Evolutionary conservation across 2,329 filamentous ascomycete species (phyloP), one percentile per base, ranked within the genome.

Genomic region (Aspergillus novofumigatus): DNA sequence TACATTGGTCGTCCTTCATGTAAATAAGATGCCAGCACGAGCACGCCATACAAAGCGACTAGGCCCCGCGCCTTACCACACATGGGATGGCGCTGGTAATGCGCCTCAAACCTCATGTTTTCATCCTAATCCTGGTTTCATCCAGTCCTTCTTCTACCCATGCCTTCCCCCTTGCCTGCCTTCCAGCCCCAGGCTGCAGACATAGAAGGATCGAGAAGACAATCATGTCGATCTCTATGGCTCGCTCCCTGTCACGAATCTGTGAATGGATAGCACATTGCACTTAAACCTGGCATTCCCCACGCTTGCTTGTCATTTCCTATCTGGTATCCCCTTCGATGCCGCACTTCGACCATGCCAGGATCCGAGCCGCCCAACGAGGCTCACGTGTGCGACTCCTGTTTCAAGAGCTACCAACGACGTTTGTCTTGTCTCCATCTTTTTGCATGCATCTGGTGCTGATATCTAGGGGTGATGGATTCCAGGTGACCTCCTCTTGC

Each of bases 391-490:
- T 62, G 57, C 51, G 44, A 59, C 8, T 55, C 50, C 21, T 63
- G 60, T 52, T 49, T 44, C 47, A 66, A 64, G 53, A 57, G 54
- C 17, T 62, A 64, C 55, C 53, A 61, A 32, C 59, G 59, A 52
- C 63, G 62, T 63, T 53, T 7, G 60, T 20, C 41, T 44, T 25
- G 42, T 11, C 41, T 51, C 21, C 23, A 11, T 20, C 35, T n/a
- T 45, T 14, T 26, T 49, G 42, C 20, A 48, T 44, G 28, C 42
- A 49, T 45, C 20, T 28, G 35, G 35, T 4, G 29, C 54, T 42
- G 41, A 53, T 49, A 23, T 32, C 17, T 38, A 45, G n/a, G 51
- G 41, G 23, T 11, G 17, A 42, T 26, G 32, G 14, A 14, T 44
- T 53, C 52, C n/a, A 60, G 60, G 55, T 8, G 59, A 63, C 26